A percentile compares a stretch with the other conserved stretches of the same genome.
These are phyloP conservation scores for Pseudopithomyces maydicus DNA, from an alignment of 2,329 filamentous ascomycete species.

Conservation along the genomic window DNA sequence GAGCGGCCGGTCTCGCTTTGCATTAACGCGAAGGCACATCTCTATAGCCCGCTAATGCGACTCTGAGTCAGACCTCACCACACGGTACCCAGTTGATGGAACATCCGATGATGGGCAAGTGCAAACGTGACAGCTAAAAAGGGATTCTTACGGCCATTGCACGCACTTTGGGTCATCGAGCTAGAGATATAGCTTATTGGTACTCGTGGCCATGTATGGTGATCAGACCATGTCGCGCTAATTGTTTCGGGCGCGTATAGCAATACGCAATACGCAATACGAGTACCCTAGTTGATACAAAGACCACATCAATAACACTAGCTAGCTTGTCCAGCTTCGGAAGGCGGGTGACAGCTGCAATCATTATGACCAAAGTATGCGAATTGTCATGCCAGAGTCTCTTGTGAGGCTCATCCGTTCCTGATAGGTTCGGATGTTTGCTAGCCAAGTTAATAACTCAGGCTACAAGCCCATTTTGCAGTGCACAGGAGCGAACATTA, in stretches of 20 bases:
- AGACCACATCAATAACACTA: background rate
- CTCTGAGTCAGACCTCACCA: background rate
- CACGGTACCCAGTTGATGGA: background rate
- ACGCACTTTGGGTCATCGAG: no score
- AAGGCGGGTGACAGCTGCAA: background rate
- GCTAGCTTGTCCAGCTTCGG: background rate
- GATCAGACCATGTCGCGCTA: background rate
- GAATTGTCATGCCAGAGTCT: no score
- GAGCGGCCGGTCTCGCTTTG: background rate
- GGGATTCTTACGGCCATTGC: no score
- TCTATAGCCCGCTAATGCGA: background rate
- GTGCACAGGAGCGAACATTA: no score
- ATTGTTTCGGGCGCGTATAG: background rate
- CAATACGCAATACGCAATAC: background rate
- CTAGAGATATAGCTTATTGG: no score
- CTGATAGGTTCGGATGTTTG: no score
- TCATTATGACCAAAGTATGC: background rate
- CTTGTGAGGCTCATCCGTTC: no score
- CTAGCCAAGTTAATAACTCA: no score
- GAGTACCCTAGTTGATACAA: background rate
- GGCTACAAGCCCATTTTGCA: no score
- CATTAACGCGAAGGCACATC: background rate
- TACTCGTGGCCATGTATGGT: background rate
- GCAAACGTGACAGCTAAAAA: no score
- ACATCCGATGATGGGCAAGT: background rate